A percentile compares a stretch with the other conserved stretches of the same genome.
These are phyloP conservation scores for Pythium aquatile DNA, from an alignment of 352 stramenopile species.

Conservation along the genomic window DNA sequence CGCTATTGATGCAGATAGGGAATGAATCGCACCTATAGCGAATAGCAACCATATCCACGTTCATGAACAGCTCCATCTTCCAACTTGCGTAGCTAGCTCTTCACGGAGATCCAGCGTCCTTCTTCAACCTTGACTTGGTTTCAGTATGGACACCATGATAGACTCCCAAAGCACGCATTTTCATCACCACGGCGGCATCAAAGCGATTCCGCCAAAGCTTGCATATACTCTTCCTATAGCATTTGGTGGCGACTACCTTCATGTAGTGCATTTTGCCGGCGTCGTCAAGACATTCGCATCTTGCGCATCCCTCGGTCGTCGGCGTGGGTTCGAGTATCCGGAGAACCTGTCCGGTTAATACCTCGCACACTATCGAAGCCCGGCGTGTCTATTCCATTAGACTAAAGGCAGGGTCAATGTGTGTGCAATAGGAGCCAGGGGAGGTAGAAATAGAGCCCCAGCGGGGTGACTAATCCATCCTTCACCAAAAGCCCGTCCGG, in stretches of 20 bases:
- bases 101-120: background rate
- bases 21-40: background rate
- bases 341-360: conserved; percentile 10
- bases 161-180: background rate
- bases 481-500: conserved; percentile 46
- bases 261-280: conserved; percentile 25
- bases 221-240: conserved; percentile 29
- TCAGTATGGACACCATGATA: background rate
- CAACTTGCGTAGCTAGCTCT: background rate
- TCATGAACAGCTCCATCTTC: background rate
- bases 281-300: conserved; percentile 17
- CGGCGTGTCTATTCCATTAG: conserved; percentile 87
- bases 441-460: conserved; percentile 23
- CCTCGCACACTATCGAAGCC: conserved; percentile 85
- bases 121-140: background rate
- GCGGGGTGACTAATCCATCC: conserved; percentile 24
- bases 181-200: background rate
- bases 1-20: no score
- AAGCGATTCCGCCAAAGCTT: background rate
- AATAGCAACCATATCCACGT: background rate
- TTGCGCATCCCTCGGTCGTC: conserved; percentile 13
- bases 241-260: background rate
- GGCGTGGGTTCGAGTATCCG: conserved; percentile 58
- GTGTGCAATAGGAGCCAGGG: conserved; percentile 64
- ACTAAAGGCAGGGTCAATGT: conserved; percentile 90